phyloP scores from a whole-genome alignment of 306 rosid genomes.

The Lotus japonicus region DNA sequence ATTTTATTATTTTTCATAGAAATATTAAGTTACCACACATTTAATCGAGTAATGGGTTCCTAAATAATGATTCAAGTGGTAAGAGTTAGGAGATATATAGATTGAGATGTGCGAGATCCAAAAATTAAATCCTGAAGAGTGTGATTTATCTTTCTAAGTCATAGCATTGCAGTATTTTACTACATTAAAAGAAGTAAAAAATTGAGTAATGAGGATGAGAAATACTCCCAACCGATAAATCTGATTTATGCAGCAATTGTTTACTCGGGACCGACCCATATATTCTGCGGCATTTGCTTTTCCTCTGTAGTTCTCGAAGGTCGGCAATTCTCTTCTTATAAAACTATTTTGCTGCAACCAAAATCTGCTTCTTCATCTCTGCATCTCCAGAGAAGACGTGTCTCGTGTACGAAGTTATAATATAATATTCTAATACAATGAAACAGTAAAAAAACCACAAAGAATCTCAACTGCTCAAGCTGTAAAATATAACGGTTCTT shows the following conservation, averaged over 20 bases:
- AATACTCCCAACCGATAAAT: no score
- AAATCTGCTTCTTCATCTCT: neutral
- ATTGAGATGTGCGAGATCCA: no score
- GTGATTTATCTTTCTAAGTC: no score
- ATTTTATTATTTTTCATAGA: no score
- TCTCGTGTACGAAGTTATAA: neutral
- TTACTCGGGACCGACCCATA: conserved; percentile 25
- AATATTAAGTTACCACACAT: no score
- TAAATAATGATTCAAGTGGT: no score
- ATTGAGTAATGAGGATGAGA: no score
- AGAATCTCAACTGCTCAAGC: conserved; percentile 14
- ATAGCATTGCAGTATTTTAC: no score
- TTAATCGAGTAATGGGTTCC: no score
- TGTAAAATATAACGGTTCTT: neutral
- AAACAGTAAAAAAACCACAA: neutral
- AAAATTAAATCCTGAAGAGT: no score
- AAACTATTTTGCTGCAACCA: conserved; percentile 13
- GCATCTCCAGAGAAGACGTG: conserved; percentile 3
- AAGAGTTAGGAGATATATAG: no score
- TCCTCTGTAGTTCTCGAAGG: conserved; percentile 27
- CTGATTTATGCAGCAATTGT: neutral
- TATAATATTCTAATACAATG: conserved; percentile 7
- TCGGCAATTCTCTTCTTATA: conserved; percentile 21
- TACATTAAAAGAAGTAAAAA: no score
- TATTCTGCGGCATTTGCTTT: conserved; percentile 20